Evolutionary conservation across 164 flowering plant species (phyloP).

Genomic region (Paratinospora sagittata): DNA sequence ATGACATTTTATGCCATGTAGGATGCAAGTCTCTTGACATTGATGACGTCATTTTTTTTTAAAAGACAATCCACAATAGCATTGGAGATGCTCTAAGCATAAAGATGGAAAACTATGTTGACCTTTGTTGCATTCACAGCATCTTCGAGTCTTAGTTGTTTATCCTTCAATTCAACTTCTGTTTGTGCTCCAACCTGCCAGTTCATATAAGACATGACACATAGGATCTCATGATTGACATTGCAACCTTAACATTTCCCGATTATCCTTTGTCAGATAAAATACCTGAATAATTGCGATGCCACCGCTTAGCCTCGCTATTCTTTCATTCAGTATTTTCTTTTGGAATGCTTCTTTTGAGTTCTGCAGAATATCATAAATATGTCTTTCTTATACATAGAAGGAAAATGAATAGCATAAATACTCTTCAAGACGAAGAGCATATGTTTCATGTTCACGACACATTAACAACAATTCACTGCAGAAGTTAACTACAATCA

Average conservation of each 20-base stretch:
- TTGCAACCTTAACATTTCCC: background rate
- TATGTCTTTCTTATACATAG: no score
- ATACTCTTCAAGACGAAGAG: background rate
- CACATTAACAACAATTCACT: background rate
- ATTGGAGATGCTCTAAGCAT: no score
- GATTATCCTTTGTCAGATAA: background rate
- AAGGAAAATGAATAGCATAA: conserved; percentile 1
- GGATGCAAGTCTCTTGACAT: no score
- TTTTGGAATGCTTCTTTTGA: conserved; percentile 65
- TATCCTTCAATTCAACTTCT: conserved; percentile 81
- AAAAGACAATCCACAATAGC: no score
- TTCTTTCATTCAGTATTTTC: conserved; percentile 78
- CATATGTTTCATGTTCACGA: background rate
- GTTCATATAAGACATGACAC: conserved; percentile 5
- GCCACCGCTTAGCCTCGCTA: conserved; percentile 78
- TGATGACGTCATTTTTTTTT: no score
- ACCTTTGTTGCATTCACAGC: conserved; percentile 95
- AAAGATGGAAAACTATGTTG: conserved; percentile 4
- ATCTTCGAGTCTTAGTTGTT: conserved; percentile 81
- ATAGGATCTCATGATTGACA: background rate
- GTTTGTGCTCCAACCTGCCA: conserved; percentile 88
- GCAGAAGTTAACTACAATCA: background rate
- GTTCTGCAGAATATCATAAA: conserved; percentile 39
- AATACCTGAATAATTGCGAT: conserved; percentile 82
- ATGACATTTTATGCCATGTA: no score